phyloP scores from a whole-genome alignment of 2,329 filamentous ascomycete genomes.

The Whalleya microplaca region DNA sequence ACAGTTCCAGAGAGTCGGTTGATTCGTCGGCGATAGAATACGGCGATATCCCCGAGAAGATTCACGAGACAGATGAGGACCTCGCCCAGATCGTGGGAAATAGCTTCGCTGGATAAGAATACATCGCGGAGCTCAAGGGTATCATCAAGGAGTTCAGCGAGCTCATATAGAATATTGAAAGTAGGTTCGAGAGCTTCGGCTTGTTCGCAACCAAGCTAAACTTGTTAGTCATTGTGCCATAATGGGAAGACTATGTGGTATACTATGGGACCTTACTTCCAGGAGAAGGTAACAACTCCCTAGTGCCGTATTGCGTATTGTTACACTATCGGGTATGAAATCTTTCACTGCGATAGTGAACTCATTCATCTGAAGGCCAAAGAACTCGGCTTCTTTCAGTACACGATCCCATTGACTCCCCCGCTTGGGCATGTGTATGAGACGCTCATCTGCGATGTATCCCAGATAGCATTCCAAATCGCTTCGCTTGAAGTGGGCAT shows the following conservation, averaged over 20 bases:
- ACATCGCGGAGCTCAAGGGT: slow-evolving; percentile 42
- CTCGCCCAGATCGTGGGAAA: slow-evolving; percentile 39
- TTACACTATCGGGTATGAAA: slow-evolving; percentile 31
- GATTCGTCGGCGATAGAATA: slow-evolving; percentile 42
- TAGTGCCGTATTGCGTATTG: slow-evolving; percentile 38
- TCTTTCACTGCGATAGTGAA: slow-evolving; percentile 40
- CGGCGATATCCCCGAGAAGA: slow-evolving; percentile 40
- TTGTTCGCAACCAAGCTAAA: slow-evolving; percentile 43
- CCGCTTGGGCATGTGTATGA: slow-evolving; percentile 45
- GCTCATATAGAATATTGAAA: slow-evolving; percentile 44
- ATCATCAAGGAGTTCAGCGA: slow-evolving; percentile 42
- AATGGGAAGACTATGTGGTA: background rate
- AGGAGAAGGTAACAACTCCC: slow-evolving; percentile 44
- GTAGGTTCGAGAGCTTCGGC: slow-evolving; percentile 44
- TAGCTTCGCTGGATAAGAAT: slow-evolving; percentile 36
- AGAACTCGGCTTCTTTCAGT: slow-evolving; percentile 45
- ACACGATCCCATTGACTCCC: slow-evolving; percentile 48
- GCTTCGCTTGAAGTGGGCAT: slow-evolving; percentile 30
- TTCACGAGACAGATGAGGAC: slow-evolving; percentile 42
- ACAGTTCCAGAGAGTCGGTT: slow-evolving; percentile 32
- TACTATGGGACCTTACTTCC: slow-evolving; percentile 35
- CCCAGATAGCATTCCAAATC: slow-evolving; percentile 39
- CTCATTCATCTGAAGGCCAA: slow-evolving; percentile 43
- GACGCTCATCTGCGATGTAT: slow-evolving; percentile 44
- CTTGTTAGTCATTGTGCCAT: background rate